Base-by-base conservation (phyloP, 768 basidiomycete genomes). In the Boletus tylopilopsis region DNA sequence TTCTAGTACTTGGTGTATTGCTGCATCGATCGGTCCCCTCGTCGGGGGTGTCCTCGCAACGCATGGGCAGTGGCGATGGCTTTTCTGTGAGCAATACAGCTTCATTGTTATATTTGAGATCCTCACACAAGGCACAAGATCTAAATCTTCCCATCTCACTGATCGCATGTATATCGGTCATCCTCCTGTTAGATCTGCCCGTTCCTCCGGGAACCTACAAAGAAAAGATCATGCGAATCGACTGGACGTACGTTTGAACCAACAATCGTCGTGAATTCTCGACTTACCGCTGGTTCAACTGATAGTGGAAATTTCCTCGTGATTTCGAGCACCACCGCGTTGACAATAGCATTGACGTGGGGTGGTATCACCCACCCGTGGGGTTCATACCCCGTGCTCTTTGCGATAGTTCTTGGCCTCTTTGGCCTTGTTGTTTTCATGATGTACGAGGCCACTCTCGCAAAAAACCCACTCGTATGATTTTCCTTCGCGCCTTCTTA, bases 321-420 rank as follows among this genome's bases (percentile, higher is more conserved):
- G 15, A 68, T 76, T 23, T 57, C 64, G 0, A 63, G 68, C 7
- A 68, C 75, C 2, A 58, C 60, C 13, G 50, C 67, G 7, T 56
- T 50, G 13, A 68, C 74, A 30, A 62, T 79, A 39, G 76, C 61
- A 0, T 59, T 82, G 7, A 78, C 76, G 1, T 78, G 74, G 73
- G 79, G 71, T 16, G 79, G 80, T 3, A 61, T 71, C 18, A 53
- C 58, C 0, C 75, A 69, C 47, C 42, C 72, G 1, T 82, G 80
- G 79, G 51, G 46, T 4, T 73, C 72, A 0, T 59, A 54, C 15
- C 53, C 54, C 1, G 68, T 78, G 6, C 61, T 81, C 19, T 64
- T 67, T 2, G 75, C 77, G 0, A 61, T 81, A 6, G 53, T 72
- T 18, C 29, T 77, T 19, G 80, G 79, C 0, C 3, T 73, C 5